These are phyloP conservation scores for Carex arenaria DNA, from an alignment of 202 grass and related monocot genomes.

Conservation along the genomic window DNA sequence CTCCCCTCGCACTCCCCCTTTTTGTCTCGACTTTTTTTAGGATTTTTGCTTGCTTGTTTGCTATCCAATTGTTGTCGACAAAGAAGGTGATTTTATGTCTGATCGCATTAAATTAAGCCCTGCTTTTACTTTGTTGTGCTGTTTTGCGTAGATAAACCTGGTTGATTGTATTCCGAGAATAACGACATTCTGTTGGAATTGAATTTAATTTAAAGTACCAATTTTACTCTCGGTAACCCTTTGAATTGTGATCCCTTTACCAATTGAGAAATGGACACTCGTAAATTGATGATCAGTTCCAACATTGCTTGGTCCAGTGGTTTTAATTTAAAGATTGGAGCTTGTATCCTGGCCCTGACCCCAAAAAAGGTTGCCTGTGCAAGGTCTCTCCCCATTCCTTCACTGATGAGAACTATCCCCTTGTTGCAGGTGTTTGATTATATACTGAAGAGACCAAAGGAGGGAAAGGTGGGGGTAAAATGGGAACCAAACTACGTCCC, in stretches of 20 bases:
- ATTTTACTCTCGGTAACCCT: not conserved
- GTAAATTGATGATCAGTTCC: not conserved
- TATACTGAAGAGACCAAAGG: not conserved
- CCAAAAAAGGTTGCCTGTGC: not conserved
- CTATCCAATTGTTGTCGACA: not conserved
- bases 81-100: not conserved
- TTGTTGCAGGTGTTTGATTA: conserved; percentile 14
- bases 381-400: not conserved
- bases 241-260: not conserved
- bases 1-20: not conserved
- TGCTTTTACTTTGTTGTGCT: not conserved
- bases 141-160: conserved; percentile 2
- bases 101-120: conserved; percentile 2
- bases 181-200: not conserved
- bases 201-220: not conserved
- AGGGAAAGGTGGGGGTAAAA: conserved; percentile 23
- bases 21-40: not conserved
- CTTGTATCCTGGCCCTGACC: not conserved
- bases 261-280: not conserved
- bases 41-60: not conserved
- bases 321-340: not conserved
- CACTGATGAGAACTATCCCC: not conserved
- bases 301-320: not conserved
- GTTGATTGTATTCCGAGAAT: not conserved
- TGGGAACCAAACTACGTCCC: conserved; percentile 57